These are phyloP conservation scores for Zymoseptoria brevis DNA, from an alignment of 2,329 filamentous ascomycete genomes.

Conservation along the genomic window DNA sequence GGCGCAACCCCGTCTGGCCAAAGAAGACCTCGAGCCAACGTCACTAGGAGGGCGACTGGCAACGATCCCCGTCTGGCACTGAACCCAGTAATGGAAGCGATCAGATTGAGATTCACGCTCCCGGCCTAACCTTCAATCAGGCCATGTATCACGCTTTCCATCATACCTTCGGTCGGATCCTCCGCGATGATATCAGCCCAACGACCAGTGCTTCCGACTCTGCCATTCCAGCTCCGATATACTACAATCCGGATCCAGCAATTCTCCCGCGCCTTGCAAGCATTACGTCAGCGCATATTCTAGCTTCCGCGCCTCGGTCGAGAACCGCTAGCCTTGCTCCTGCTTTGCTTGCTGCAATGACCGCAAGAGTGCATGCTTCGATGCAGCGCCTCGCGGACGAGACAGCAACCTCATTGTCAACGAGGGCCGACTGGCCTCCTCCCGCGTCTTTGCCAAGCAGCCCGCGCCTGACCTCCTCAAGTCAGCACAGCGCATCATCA, in stretches of 20 bases:
- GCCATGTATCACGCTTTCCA: not conserved
- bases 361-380: not conserved
- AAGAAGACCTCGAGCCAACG: not conserved
- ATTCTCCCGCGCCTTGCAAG: not conserved
- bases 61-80: not conserved
- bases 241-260: not conserved
- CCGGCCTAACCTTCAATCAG: not conserved
- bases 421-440: not conserved
- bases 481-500: not conserved
- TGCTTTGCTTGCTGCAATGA: not conserved
- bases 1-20: not conserved
- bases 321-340: not conserved
- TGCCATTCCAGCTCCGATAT: not conserved
- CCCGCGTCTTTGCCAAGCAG: not conserved
- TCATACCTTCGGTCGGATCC: not conserved
- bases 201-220: not conserved
- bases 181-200: not conserved
- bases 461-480: not conserved
- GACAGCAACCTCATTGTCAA: not conserved
- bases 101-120: not conserved
- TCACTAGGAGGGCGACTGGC: not conserved
- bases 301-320: not conserved
- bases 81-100: not conserved
- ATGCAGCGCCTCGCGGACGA: not conserved
- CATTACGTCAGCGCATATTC: not conserved